A percentile compares a stretch with the other conserved stretches of the same genome.
Conservation (phyloP, 2,329 filamentous ascomycete genomes). For the Fusarium sp. region DNA sequence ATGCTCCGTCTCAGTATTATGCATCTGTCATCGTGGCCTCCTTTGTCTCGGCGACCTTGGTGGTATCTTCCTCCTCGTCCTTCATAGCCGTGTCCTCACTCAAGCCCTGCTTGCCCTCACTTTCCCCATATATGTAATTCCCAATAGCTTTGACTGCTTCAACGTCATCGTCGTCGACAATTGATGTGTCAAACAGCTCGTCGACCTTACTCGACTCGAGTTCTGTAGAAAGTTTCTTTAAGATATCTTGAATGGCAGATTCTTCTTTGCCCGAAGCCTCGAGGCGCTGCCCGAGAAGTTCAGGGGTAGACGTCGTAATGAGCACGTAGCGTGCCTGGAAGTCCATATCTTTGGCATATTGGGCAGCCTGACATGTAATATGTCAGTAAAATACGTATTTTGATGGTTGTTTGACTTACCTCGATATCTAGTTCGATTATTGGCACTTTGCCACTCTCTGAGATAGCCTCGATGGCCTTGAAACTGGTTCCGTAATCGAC, state of each 20-base stretch:
- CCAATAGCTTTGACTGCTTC: slow-evolving; percentile 37
- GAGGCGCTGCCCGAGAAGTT: slow-evolving; percentile 44
- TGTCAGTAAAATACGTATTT: background rate
- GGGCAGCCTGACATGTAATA: slow-evolving; percentile 56
- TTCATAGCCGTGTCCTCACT: slow-evolving; percentile 38
- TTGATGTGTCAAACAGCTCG: slow-evolving; percentile 42
- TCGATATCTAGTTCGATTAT: slow-evolving; percentile 63
- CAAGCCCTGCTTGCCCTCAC: slow-evolving; percentile 8
- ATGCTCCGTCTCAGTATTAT: background rate
- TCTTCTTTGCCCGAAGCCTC: slow-evolving; percentile 40
- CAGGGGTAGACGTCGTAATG: slow-evolving; percentile 54
- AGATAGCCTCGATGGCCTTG: slow-evolving; percentile 61
- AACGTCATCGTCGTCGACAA: slow-evolving; percentile 44
- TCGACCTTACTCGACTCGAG: slow-evolving; percentile 41
- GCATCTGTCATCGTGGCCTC: slow-evolving; percentile 36
- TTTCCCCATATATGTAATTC: slow-evolving; percentile 44
- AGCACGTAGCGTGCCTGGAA: slow-evolving; percentile 66
- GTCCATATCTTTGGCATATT: slow-evolving; percentile 66
- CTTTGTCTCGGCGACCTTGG: slow-evolving; percentile 7
- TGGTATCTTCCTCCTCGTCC: slow-evolving; percentile 8
- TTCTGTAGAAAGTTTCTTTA: slow-evolving; percentile 36
- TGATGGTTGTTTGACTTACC: slow-evolving; percentile 50
- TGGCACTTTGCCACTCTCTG: slow-evolving; percentile 67
- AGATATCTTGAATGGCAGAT: slow-evolving; percentile 33
- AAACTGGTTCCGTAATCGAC: slow-evolving; percentile 66